Evolutionary conservation across 495 filamentous ascomycete genomes (phyloP).

Genomic region (Neurospora discreta): DNA sequence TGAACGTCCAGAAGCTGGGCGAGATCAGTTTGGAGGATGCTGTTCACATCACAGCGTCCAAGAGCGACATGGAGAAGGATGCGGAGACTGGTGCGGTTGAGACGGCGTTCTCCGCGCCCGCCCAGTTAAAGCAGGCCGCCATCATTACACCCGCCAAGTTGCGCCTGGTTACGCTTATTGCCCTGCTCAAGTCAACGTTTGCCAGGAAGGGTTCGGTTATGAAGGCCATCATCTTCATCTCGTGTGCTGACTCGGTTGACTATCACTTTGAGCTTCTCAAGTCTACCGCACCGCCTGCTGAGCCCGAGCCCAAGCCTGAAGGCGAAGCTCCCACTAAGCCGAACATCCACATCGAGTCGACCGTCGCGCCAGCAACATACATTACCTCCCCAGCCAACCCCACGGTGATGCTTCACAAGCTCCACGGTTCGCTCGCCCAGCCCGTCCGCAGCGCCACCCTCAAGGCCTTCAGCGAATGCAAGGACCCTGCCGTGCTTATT

Average conservation of each 20-base stretch:
- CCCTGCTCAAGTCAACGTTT: constrained; percentile 75
- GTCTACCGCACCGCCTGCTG: constrained; percentile 21
- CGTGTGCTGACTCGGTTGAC: constrained; percentile 91
- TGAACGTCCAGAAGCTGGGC: constrained; percentile 82
- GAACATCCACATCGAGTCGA: constrained; percentile 23
- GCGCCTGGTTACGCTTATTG: constrained; percentile 74
- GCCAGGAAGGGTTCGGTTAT: constrained; percentile 76
- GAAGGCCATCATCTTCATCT: constrained; percentile 93
- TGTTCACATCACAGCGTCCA: constrained; percentile 68
- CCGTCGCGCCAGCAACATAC: constrained; percentile 33
- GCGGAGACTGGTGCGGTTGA: constrained; percentile 37
- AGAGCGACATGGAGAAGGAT: constrained; percentile 33
- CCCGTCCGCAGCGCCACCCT: constrained; percentile 76
- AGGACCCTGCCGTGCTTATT: constrained; percentile 64
- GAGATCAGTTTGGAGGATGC: constrained; percentile 94
- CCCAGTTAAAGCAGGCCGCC: constrained; percentile 87
- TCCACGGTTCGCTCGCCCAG: constrained; percentile 91
- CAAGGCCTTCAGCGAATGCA: constrained; percentile 55
- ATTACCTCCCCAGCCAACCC: constrained; percentile 38
- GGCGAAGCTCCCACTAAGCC: constrained; percentile 14
- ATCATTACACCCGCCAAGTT: constrained; percentile 79
- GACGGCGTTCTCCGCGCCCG: constrained; percentile 66
- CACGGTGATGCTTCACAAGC: constrained; percentile 61
- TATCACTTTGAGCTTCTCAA: constrained; percentile 89
- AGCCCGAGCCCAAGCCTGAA: constrained; percentile 16